Base-by-base conservation (phyloP, 73 alveolate genomes). In the Symbiodinium natans region DNA sequence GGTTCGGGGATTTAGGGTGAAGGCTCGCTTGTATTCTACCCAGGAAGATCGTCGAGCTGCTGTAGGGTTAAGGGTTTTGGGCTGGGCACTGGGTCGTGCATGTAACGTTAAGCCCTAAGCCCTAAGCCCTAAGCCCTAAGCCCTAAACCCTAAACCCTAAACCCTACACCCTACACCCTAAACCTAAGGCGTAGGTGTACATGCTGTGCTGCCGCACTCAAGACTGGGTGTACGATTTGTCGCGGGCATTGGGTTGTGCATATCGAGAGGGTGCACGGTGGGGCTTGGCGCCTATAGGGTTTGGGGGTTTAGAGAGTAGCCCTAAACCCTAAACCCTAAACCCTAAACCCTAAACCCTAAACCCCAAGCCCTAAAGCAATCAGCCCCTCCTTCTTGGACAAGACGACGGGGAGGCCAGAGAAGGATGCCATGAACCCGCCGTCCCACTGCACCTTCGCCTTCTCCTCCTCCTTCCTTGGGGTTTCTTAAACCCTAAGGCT, bases 391-490 rank as follows among this genome's bases (percentile, higher is more conserved):
- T 63, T 34, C 77, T 63, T 63, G 1, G 77, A 27, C 36, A 90
- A 31, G 54, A 90, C 97, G 21, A 39, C 77, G 48, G 97, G 97
- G 19, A 90, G 89, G 10, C 88, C 97, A 2, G 77, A 84, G 38
- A 90, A 90, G 31, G 88, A 29, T 25, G 75, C 97, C 41, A 90
- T 54, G 29, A 90, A 90, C 13, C 97, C 86, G 2, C 87, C 97
- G 10, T 90, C 97, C 97, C 97, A 90, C 77, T 90, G 75, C 88
- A 90, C 97, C 13, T 82, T 86, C 41, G 94, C 63, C 52, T 52
- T 25, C 34, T 23, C 36, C 25, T 63, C 77, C 77, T 63, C 77
- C 77, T 3, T 21, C 31, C 25, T 23, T 59, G 23, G 77, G 77
- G 36, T 46, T 46, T 46, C n/a, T n/a, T n/a, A n/a, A 46, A 13